Evolutionary conservation across 768 basidiomycete genomes (phyloP), one percentile per base, ranked within the genome.

Genomic region (Termitomyces heimii): DNA sequence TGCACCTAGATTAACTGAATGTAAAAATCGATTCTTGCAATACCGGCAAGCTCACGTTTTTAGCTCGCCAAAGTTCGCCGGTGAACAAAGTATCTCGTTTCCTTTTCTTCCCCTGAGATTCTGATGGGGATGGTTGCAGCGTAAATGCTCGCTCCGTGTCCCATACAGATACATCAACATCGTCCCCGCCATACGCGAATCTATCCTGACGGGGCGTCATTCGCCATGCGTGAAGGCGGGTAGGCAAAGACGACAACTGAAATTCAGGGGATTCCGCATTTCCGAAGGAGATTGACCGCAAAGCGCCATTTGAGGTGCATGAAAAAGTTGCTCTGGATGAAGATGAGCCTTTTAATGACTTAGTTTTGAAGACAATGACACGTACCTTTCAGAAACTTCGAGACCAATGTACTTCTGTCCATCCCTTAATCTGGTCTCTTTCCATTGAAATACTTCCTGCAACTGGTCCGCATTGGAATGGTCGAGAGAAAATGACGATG

Each of bases 161-260:
- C 92, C 92, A 94, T 3, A 93, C 65, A 1, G 91, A 93, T 2
- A 89, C 68, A 56, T 92, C 89, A 18, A 94, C 89, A 70, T 94
- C 92, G 60, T 93, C 85, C 2, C 92, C 92, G 13, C 87, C 92
- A 60, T 92, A 94, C 2, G 85, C 80, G 72, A 94, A 93, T 0
- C 78, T 79, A 35, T 76, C 67, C 3, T 71, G 72, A 57, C 80
- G 73, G 18, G 72, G 65, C 1, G 84, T 81, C 24, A 90, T 64
- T 32, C 77, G 77, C 87, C 89, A 91, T 54, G 81, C 82, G 46
- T 71, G 73, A n/a, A 94, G 75, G 22, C 88, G 83, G 58, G 79
- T 83, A 3, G 91, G 90, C 46, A 93, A 77, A 9, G 73, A 74
- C 7, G 77, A 73, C 34, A 55, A 73, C 67, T 40, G 65, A 59